Evolutionary conservation across 1,284 basidiomycete species (phyloP).

Genomic region (Fomitopsis palustris): DNA sequence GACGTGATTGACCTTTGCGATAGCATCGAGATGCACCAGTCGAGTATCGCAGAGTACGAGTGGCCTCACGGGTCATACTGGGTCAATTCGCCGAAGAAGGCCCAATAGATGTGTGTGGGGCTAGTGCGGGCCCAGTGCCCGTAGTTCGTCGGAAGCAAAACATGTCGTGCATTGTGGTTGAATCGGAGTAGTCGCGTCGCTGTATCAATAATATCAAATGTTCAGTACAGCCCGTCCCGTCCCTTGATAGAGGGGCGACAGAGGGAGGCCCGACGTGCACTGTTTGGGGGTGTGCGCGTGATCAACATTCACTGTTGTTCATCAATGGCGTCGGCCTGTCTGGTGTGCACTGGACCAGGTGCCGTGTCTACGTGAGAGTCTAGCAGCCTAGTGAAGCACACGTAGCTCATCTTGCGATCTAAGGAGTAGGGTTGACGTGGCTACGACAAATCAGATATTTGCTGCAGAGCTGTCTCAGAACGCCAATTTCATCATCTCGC

Average conservation of each 20-base stretch:
- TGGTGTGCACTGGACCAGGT: neutral
- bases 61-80: constrained; percentile 77
- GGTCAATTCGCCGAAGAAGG: constrained; percentile 29
- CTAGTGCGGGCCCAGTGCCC: neutral
- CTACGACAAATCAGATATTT: too few species aligned
- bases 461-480: too few species aligned
- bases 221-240: neutral
- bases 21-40: constrained; percentile 75
- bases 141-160: neutral
- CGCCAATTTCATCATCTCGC: too few species aligned
- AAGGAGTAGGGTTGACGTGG: too few species aligned
- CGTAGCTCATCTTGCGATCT: too few species aligned
- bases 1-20: neutral
- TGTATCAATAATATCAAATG: neutral
- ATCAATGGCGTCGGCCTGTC: too few species aligned
- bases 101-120: neutral
- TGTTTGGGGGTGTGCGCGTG: too few species aligned
- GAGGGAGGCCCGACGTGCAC: too few species aligned
- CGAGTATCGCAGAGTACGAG: constrained; percentile 71
- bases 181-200: neutral
- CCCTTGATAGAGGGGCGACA: too few species aligned
- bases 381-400: too few species aligned
- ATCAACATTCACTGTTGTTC: too few species aligned
- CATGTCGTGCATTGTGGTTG: neutral
- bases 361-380: too few species aligned